phyloP scores from a whole-genome alignment of 805 yeast genomes.

The Tetrapisispora iriomotensis region DNA sequence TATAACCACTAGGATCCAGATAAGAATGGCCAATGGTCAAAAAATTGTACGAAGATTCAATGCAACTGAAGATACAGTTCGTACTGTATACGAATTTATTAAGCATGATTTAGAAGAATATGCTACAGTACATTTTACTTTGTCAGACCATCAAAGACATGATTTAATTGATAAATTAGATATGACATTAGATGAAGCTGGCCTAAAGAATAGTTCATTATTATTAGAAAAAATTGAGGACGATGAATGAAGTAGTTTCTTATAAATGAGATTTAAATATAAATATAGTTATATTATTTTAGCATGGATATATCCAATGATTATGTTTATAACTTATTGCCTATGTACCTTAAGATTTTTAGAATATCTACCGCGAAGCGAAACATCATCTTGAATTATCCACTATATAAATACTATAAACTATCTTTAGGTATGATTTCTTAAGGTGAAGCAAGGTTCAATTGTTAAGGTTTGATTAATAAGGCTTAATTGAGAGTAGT shows the following conservation, averaged over 20 bases:
- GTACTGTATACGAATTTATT: constrained; percentile 51
- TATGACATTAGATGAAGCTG: constrained; percentile 58
- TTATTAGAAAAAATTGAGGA: constrained; percentile 45
- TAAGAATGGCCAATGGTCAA: constrained; percentile 82
- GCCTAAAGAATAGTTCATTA: constrained; percentile 72
- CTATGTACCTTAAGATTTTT: too few species aligned
- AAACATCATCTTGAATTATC: too few species aligned
- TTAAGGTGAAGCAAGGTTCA: too few species aligned
- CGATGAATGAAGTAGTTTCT: constrained; percentile 1
- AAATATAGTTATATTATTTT: too few species aligned
- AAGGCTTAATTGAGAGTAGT: too few species aligned
- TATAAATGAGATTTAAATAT: neutral
- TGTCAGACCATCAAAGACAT: constrained; percentile 46
- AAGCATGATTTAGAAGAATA: constrained; percentile 45
- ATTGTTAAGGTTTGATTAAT: too few species aligned
- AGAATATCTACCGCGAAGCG: too few species aligned
- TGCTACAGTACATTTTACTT: constrained; percentile 39
- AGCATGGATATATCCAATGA: too few species aligned
- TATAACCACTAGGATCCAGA: constrained; percentile 66
- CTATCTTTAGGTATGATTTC: too few species aligned
- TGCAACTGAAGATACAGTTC: constrained; percentile 44
- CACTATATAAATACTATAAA: too few species aligned
- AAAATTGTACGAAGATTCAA: constrained; percentile 65
- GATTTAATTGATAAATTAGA: constrained; percentile 47
- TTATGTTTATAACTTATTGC: too few species aligned